A percentile compares a stretch with the other conserved stretches of the same genome.
phyloP scores from a whole-genome alignment of 208 protist genomes.

The Acanthamoeba castellanii region DNA sequence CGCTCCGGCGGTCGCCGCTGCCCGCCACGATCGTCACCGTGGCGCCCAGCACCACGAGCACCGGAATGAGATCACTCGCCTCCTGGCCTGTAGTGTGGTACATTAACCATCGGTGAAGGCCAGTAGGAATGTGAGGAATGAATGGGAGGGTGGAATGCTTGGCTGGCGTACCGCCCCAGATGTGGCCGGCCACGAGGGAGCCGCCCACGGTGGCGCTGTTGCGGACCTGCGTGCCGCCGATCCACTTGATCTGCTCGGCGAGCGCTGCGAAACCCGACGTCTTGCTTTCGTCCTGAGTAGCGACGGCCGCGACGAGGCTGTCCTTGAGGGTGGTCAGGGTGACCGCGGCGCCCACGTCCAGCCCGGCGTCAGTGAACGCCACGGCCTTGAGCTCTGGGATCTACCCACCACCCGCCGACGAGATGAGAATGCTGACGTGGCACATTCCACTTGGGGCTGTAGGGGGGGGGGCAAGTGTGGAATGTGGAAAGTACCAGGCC shows the following conservation, averaged over 20 bases:
- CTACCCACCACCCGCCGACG: background rate
- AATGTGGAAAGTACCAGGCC: background rate
- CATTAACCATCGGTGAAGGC: conserved; percentile 85
- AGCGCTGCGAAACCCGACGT: background rate
- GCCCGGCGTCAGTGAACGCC: background rate
- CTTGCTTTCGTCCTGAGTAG: background rate
- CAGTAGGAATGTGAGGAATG: conserved; percentile 78
- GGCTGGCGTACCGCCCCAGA: background rate
- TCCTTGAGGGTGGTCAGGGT: conserved; percentile 77
- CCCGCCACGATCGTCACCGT: background rate
- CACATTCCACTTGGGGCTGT: too few relatives aligned
- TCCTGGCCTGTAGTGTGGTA: background rate
- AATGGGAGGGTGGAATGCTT: too few relatives aligned
- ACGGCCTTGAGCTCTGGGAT: conserved; percentile 80
- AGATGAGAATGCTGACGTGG: too few relatives aligned
- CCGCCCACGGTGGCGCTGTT: conserved; percentile 35
- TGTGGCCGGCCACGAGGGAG: conserved; percentile 1
- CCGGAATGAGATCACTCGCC: conserved; percentile 88
- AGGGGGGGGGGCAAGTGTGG: too few relatives aligned
- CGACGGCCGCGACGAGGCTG: background rate
- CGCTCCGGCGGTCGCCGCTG: background rate
- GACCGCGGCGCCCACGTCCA: conserved; percentile 76
- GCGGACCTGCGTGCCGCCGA: conserved; percentile 34
- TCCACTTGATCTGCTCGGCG: conserved; percentile 19
- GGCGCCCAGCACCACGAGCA: conserved; percentile 80